Evolutionary conservation across 495 filamentous ascomycete species (phyloP).

Genomic region (Xylaria longipes): DNA sequence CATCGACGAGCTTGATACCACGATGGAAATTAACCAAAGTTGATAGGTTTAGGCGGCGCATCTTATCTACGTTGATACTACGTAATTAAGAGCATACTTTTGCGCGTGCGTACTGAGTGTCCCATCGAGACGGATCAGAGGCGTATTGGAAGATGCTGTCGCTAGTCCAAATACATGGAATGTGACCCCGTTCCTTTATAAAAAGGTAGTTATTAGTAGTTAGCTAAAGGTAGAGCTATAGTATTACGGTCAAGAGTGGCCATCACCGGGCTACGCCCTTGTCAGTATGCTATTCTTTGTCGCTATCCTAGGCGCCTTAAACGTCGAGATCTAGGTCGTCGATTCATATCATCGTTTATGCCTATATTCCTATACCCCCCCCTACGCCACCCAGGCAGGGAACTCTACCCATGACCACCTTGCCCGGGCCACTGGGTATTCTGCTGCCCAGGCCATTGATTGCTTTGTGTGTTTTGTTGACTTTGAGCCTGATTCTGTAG

Average conservation of each 20-base stretch:
- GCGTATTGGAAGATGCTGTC: neutral
- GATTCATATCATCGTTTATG: neutral
- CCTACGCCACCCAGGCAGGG: neutral
- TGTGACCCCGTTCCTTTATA: neutral
- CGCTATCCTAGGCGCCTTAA: neutral
- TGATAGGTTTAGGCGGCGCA: neutral
- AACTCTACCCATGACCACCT: constrained; percentile 25
- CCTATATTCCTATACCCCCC: neutral
- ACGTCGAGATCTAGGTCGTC: neutral
- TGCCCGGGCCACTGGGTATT: constrained; percentile 36
- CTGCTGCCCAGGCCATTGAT: constrained; percentile 52
- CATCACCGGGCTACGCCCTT: neutral
- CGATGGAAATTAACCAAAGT: neutral
- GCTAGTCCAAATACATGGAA: neutral
- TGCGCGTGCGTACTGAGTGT: neutral
- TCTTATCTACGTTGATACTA: neutral
- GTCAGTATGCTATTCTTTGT: neutral
- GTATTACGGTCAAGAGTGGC: neutral
- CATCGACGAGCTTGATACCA: neutral
- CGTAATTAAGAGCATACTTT: neutral
- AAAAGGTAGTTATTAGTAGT: neutral
- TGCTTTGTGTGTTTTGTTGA: constrained; percentile 51
- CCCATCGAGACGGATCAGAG: neutral
- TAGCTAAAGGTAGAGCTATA: neutral
- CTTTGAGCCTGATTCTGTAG: constrained; percentile 53